Conservation (phyloP, 805 yeast species). For the Grigorovia humatica region DNA sequence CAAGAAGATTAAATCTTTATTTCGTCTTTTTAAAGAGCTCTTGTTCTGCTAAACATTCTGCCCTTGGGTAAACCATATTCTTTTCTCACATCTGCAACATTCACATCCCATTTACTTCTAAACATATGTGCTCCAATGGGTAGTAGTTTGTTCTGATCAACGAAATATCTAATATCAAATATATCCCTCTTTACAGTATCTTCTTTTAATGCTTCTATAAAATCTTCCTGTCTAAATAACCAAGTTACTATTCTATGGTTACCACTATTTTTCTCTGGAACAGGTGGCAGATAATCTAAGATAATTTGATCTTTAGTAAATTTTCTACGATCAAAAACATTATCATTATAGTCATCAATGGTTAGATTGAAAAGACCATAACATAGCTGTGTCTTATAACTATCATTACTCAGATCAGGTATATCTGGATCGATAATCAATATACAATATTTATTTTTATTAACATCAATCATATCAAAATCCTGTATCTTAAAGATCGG, state of each 20-base stretch:
- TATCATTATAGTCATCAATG: conserved; percentile 41
- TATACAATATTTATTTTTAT: conserved; percentile 57
- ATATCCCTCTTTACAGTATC: conserved; percentile 30
- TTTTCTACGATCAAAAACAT: conserved; percentile 36
- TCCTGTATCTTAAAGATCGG: conserved; percentile 75
- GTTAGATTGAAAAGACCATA: conserved; percentile 69
- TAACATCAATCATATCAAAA: conserved; percentile 38
- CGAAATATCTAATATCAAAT: conserved; percentile 70
- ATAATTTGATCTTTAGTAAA: conserved; percentile 35
- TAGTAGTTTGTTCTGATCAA: conserved; percentile 40
- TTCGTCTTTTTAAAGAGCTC: conserved; percentile 16
- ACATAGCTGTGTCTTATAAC: conserved; percentile 60
- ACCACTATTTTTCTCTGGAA: conserved; percentile 81
- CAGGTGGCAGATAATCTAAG: conserved; percentile 64
- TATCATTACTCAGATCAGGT: conserved; percentile 63
- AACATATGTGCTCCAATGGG: conserved; percentile 89
- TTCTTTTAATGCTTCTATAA: neutral
- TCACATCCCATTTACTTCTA: conserved; percentile 77
- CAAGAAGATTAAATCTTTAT: too few relatives aligned
- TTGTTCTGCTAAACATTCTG: conserved; percentile 59
- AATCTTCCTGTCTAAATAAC: conserved; percentile 65
- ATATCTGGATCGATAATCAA: conserved; percentile 85
- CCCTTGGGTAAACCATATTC: conserved; percentile 68
- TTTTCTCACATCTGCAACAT: conserved; percentile 56
- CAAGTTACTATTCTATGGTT: conserved; percentile 77